phyloP scores from a whole-genome alignment of 2,329 filamentous ascomycete species.

The Chaetomium sp. region DNA sequence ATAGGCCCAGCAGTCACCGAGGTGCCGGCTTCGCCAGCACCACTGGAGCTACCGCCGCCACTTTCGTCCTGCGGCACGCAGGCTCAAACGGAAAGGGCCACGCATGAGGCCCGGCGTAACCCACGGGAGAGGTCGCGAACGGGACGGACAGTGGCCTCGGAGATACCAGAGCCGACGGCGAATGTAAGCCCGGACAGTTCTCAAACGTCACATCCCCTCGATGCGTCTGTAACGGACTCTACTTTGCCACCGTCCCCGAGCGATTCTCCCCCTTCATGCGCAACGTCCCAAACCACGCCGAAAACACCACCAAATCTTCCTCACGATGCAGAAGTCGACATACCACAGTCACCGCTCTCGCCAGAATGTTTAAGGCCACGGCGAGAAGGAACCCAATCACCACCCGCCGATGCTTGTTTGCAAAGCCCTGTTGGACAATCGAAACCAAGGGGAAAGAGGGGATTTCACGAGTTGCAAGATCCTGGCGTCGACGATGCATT shows the following conservation, averaged over 20 bases:
- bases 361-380: neutral
- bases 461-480: neutral
- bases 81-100: neutral
- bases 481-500: constrained; percentile 1
- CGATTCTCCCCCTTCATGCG: constrained; percentile 4
- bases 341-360: neutral
- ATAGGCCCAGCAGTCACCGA: constrained; percentile 2
- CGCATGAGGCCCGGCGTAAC: neutral
- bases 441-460: constrained; percentile 4
- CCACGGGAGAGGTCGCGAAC: neutral
- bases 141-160: neutral
- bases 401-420: neutral
- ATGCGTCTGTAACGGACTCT: constrained; percentile 1
- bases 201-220: neutral
- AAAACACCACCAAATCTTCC: neutral
- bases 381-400: constrained; percentile 1
- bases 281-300: constrained; percentile 2
- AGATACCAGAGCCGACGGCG: neutral
- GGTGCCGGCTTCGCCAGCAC: constrained; percentile 4
- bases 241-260: constrained; percentile 4
- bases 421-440: neutral
- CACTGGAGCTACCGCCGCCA: constrained; percentile 2
- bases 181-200: neutral
- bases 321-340: neutral
- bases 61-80: neutral